Conservation (phyloP, 2,329 filamentous ascomycete species). For the Fusarium scirpi region DNA sequence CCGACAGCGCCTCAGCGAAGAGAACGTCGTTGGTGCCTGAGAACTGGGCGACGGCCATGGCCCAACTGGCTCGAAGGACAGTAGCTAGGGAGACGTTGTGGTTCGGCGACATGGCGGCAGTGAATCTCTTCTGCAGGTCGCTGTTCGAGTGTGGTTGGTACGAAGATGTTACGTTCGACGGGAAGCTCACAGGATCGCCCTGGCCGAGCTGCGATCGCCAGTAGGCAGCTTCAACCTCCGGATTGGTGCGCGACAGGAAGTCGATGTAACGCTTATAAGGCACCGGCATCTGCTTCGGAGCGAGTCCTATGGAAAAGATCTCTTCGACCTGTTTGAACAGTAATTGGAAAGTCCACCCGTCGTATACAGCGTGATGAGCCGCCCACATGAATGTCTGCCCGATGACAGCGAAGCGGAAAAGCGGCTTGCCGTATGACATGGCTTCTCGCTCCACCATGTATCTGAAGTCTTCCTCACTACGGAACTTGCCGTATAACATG, state of each 20-base stretch:
- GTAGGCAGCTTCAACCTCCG: slow-evolving; percentile 10
- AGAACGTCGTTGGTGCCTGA: slow-evolving; percentile 9
- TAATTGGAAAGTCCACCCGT: slow-evolving; percentile 13
- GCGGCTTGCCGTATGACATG: slow-evolving; percentile 9
- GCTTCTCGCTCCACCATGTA: slow-evolving; percentile 11
- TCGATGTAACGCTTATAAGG: slow-evolving; percentile 10
- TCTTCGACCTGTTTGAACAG: slow-evolving; percentile 10
- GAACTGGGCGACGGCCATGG: slow-evolving; percentile 11
- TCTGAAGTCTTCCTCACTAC: slow-evolving; percentile 5
- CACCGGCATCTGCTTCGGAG: slow-evolving; percentile 8
- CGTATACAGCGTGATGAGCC: slow-evolving; percentile 10
- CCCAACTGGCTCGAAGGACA: slow-evolving; percentile 12
- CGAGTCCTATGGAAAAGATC: not conserved
- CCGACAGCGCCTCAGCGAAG: slow-evolving; percentile 9
- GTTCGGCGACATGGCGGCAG: slow-evolving; percentile 4
- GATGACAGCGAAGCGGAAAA: slow-evolving; percentile 12
- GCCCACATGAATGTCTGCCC: slow-evolving; percentile 7
- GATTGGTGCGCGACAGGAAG: slow-evolving; percentile 6
- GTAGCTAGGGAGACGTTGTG: slow-evolving; percentile 12
- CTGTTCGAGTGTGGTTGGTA: slow-evolving; percentile 12
- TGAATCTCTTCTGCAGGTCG: slow-evolving; percentile 7
- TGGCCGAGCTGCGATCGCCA: slow-evolving; percentile 11
- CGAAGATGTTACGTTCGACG: slow-evolving; percentile 8
- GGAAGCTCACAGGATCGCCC: slow-evolving; percentile 13
- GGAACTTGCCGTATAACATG: no score